A percentile compares a stretch with the other conserved stretches of the same genome.
Conservation (phyloP, 768 basidiomycete species). For the Russula ochroleuca region DNA sequence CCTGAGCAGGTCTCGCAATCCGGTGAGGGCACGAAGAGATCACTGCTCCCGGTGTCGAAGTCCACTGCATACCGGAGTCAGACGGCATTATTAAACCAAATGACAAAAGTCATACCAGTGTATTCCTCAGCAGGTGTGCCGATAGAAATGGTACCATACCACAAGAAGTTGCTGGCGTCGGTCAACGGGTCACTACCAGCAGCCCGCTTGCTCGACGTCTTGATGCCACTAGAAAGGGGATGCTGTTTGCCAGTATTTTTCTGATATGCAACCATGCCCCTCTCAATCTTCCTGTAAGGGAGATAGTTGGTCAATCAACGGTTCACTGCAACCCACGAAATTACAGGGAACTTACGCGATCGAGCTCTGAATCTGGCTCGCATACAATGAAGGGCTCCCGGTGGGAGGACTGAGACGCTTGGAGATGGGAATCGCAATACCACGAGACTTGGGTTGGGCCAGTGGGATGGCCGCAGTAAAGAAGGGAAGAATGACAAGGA, state of each 20-base stretch:
- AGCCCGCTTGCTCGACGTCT: background rate
- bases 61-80: constrained; percentile 33
- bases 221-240: background rate
- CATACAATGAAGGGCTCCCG: background rate
- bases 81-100: constrained; percentile 31
- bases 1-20: constrained; percentile 35
- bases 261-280: constrained; percentile 4
- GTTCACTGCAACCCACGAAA: background rate
- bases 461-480: background rate
- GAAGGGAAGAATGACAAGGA: background rate
- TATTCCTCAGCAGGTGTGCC: constrained; percentile 18
- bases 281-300: constrained; percentile 13
- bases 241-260: background rate
- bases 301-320: background rate
- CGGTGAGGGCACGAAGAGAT: constrained; percentile 37
- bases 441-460: background rate
- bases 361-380: background rate
- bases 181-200: background rate
- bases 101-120: background rate
- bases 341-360: background rate
- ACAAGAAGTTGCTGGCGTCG: background rate
- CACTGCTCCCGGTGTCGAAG: constrained; percentile 38
- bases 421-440: background rate
- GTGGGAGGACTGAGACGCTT: background rate
- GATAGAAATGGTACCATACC: constrained; percentile 15